phyloP scores from a whole-genome alignment of 768 basidiomycete genomes.

The Tylopilus balloui region DNA sequence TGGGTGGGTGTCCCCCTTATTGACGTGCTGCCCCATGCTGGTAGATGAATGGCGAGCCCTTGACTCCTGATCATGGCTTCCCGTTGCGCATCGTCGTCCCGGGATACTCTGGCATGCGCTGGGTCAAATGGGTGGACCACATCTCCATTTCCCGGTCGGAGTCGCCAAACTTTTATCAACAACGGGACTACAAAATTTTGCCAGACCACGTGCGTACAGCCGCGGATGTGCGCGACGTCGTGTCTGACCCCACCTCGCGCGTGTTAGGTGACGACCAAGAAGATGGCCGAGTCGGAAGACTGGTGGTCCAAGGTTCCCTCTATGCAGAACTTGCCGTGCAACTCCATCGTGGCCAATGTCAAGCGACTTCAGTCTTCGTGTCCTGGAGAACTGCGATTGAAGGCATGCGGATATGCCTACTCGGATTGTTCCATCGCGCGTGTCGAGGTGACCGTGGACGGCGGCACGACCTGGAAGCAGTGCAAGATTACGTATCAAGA shows the following conservation, averaged over 20 bases:
- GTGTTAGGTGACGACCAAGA: constrained; percentile 24
- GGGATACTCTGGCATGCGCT: constrained; percentile 63
- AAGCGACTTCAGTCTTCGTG: constrained; percentile 5
- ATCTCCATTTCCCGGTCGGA: constrained; percentile 50
- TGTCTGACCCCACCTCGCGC: neutral
- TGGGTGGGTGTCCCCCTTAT: too few species aligned
- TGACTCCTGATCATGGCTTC: constrained; percentile 59
- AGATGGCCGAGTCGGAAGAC: constrained; percentile 21
- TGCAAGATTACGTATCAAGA: constrained; percentile 54
- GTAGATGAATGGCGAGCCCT: constrained; percentile 58
- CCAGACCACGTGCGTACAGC: constrained; percentile 42
- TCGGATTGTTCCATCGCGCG: constrained; percentile 42
- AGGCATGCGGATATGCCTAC: constrained; percentile 55
- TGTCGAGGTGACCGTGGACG: constrained; percentile 51
- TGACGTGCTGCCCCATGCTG: neutral
- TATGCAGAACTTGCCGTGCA: constrained; percentile 56
- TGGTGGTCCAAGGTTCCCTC: constrained; percentile 55
- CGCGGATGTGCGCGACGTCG: neutral
- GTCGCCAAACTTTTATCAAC: constrained; percentile 68
- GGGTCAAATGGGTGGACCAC: constrained; percentile 73
- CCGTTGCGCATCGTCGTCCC: constrained; percentile 67
- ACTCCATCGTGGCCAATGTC: constrained; percentile 49
- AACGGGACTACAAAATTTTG: constrained; percentile 64
- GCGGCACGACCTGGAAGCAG: constrained; percentile 46
- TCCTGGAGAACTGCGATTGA: constrained; percentile 23